These are phyloP conservation scores for Withania somnifera DNA, from an alignment of 305 asterid genomes.

Conservation along the genomic window DNA sequence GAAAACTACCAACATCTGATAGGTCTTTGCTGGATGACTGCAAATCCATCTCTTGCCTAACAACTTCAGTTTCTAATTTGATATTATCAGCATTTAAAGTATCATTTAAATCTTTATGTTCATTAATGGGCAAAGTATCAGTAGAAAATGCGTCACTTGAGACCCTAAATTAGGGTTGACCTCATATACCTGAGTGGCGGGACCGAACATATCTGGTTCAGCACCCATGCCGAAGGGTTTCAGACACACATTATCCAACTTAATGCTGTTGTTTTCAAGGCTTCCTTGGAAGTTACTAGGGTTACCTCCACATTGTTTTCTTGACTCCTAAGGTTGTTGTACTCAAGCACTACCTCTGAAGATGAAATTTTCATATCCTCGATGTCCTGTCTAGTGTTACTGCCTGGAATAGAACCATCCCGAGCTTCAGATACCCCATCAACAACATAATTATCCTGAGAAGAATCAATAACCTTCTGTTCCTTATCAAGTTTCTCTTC, in stretches of 20 bases:
- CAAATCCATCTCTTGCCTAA: constrained; percentile 19
- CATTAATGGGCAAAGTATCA: constrained; percentile 16
- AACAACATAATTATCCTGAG: background rate
- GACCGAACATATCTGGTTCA: constrained; percentile 8
- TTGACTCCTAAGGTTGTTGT: background rate
- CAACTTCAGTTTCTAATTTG: constrained; percentile 24
- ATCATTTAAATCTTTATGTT: constrained; percentile 15
- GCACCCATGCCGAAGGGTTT: constrained; percentile 16
- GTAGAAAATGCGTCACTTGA: constrained; percentile 27
- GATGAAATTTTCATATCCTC: background rate
- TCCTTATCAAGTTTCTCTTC: constrained; percentile 5
- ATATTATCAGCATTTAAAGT: constrained; percentile 25
- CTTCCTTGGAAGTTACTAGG: background rate
- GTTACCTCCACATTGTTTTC: constrained; percentile 8
- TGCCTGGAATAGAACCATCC: background rate
- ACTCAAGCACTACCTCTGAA: background rate
- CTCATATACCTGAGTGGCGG: constrained; percentile 31
- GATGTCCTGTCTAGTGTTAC: background rate
- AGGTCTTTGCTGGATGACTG: constrained; percentile 16
- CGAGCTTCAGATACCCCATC: background rate
- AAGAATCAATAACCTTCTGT: background rate
- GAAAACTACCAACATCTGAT: constrained; percentile 12
- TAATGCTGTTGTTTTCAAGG: background rate
- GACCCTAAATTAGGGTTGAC: constrained; percentile 26
- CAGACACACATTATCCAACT: constrained; percentile 8